Percentiles rank a stretch among this genome's conserved stretches.
Evolutionary conservation across 2,329 filamentous ascomycete species (phyloP).

Genomic region (Beauveria sp.): DNA sequence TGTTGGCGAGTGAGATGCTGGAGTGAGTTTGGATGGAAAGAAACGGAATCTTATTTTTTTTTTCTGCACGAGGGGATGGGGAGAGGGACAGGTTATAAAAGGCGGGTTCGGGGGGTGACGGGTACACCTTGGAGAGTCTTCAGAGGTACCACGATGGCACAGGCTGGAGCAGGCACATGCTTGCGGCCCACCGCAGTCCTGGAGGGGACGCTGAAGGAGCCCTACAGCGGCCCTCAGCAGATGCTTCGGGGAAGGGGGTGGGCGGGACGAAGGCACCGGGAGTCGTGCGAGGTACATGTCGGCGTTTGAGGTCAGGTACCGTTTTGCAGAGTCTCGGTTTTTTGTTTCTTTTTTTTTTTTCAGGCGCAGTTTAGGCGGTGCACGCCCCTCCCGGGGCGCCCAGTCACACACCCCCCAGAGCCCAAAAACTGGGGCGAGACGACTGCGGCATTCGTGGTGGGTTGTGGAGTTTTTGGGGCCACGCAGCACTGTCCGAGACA

Average conservation of each 20-base stretch:
- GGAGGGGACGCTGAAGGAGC: not conserved
- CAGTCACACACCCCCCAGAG: not conserved
- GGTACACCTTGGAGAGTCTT: constrained; percentile 10
- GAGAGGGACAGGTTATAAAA: constrained; percentile 22
- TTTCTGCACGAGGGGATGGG: constrained; percentile 16
- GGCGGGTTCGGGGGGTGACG: constrained; percentile 14
- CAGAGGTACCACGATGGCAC: constrained; percentile 9
- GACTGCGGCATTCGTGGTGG: constrained; percentile 7
- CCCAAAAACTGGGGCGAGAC: constrained; percentile 5
- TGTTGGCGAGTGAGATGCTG: constrained; percentile 3
- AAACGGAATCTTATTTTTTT: constrained; percentile 13
- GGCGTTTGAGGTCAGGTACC: constrained; percentile 15
- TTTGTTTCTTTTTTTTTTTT: not conserved
- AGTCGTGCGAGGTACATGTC: constrained; percentile 15
- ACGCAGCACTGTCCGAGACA: constrained; percentile 4
- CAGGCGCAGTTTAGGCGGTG: not conserved
- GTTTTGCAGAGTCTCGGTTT: not conserved
- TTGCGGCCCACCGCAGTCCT: constrained; percentile 7
- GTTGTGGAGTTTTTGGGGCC: constrained; percentile 5
- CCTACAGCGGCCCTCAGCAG: not conserved
- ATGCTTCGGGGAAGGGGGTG: not conserved
- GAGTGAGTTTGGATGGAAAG: constrained; percentile 13
- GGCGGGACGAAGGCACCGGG: constrained; percentile 12
- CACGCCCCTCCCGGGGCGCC: constrained; percentile 3
- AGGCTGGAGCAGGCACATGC: constrained; percentile 10